Percentiles rank a stretch among this genome's conserved stretches.
These are phyloP conservation scores for Agastache rugosa DNA, from an alignment of 257 asterid species.

Conservation along the genomic window DNA sequence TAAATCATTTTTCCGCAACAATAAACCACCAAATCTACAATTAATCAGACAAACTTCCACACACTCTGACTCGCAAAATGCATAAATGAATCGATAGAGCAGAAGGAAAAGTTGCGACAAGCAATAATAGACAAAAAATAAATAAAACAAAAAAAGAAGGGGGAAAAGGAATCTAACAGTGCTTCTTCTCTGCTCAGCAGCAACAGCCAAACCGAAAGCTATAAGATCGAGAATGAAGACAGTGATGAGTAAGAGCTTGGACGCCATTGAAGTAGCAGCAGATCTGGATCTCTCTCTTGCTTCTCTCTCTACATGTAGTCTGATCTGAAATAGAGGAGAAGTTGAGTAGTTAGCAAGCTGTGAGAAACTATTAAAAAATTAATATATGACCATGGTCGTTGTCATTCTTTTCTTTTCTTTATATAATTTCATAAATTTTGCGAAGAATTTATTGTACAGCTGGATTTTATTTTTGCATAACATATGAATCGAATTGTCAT, in stretches of 20 bases:
- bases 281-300: conserved; percentile 44
- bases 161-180: conserved; percentile 46
- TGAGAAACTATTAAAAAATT: background rate
- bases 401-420: background rate
- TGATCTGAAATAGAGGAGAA: conserved; percentile 37
- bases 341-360: conserved; percentile 45
- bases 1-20: conserved; percentile 1
- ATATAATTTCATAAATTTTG: background rate
- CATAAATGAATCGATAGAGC: conserved; percentile 14
- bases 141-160: background rate
- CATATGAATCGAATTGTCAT: no score
- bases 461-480: background rate
- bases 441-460: background rate
- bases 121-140: background rate
- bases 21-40: conserved; percentile 1
- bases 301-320: conserved; percentile 41
- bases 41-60: conserved; percentile 1
- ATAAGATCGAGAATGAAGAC: conserved; percentile 72
- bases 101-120: background rate
- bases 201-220: conserved; percentile 87
- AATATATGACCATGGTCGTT: background rate
- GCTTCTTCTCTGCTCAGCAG: conserved; percentile 93
- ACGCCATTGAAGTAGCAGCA: conserved; percentile 65
- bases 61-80: conserved; percentile 9
- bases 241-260: conserved; percentile 58